A percentile compares a stretch with the other conserved stretches of the same genome.
phyloP scores from a whole-genome alignment of 2,329 filamentous ascomycete genomes.

The Diaporthe vaccinii region DNA sequence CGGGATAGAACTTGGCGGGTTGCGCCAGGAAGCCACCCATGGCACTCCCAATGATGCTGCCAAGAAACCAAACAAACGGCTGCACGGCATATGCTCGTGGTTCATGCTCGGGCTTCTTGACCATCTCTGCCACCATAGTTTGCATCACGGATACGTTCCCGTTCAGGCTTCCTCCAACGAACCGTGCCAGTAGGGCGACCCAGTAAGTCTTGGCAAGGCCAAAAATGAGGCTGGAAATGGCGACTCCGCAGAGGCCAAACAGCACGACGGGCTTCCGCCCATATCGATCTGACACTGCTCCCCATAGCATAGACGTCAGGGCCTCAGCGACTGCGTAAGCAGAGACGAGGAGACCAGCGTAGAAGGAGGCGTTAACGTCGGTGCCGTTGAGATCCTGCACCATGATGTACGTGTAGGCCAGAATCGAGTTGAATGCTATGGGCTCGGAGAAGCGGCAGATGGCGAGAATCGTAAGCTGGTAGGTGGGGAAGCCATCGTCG shows the following conservation, averaged over 20 bases:
- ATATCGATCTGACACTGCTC: conserved; percentile 55
- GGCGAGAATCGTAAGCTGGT: conserved; percentile 60
- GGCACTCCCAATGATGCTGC: conserved; percentile 39
- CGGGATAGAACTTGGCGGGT: conserved; percentile 41
- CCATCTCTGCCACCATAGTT: conserved; percentile 59
- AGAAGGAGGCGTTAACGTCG: conserved; percentile 60
- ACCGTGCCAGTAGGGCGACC: conserved; percentile 57
- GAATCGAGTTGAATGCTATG: conserved; percentile 61
- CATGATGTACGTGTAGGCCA: conserved; percentile 59
- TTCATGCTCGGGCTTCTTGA: conserved; percentile 57
- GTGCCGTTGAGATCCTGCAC: conserved; percentile 55
- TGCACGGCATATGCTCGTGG: conserved; percentile 43
- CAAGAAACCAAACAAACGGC: conserved; percentile 41
- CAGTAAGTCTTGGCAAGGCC: conserved; percentile 57
- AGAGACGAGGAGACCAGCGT: conserved; percentile 62
- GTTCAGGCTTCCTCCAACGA: conserved; percentile 56
- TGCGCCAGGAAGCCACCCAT: conserved; percentile 41
- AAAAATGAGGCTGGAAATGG: conserved; percentile 57
- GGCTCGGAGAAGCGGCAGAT: conserved; percentile 61
- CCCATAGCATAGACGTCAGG: conserved; percentile 58
- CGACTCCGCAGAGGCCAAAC: conserved; percentile 49
- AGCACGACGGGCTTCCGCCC: conserved; percentile 51
- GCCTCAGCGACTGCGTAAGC: conserved; percentile 60
- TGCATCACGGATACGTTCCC: conserved; percentile 58
- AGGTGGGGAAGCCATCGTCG: conserved; percentile 54